Conservation (phyloP, 2,329 filamentous ascomycete genomes). For the Hymenotorrendiella dingleyae region DNA sequence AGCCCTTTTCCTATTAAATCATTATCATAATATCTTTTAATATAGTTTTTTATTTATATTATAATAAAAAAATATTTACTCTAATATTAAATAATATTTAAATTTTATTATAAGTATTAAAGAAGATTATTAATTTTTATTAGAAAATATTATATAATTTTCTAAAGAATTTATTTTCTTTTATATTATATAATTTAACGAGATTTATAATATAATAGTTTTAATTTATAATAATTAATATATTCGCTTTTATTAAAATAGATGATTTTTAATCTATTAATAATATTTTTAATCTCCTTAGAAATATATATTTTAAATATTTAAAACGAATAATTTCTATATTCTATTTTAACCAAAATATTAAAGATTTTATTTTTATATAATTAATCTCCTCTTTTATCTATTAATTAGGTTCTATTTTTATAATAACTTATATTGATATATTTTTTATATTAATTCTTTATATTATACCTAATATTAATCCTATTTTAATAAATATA, state of each 20-base stretch:
- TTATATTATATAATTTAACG: not conserved
- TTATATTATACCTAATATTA: not conserved
- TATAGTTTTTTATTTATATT: not conserved
- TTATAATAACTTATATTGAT: not conserved
- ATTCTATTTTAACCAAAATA: not conserved
- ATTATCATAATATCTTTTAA: not conserved
- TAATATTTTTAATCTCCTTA: too few species aligned
- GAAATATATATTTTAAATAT: too few species aligned
- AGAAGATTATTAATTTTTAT: not conserved
- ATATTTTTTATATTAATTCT: not conserved
- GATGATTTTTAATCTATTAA: too few species aligned
- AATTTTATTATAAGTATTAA: not conserved
- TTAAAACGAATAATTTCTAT: not conserved
- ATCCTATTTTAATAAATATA: not conserved
- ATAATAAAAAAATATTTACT: not conserved
- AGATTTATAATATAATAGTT: not conserved
- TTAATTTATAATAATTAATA: not conserved
- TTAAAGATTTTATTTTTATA: not conserved
- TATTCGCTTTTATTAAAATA: not conserved
- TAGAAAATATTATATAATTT: not conserved
- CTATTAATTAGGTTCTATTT: not conserved
- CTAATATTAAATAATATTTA: not conserved
- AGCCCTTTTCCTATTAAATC: not conserved
- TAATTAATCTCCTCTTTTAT: not conserved
- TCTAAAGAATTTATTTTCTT: not conserved